Evolutionary conservation across 805 yeast genomes (phyloP).

Genomic region (Wickerhamomyces bisporus): DNA sequence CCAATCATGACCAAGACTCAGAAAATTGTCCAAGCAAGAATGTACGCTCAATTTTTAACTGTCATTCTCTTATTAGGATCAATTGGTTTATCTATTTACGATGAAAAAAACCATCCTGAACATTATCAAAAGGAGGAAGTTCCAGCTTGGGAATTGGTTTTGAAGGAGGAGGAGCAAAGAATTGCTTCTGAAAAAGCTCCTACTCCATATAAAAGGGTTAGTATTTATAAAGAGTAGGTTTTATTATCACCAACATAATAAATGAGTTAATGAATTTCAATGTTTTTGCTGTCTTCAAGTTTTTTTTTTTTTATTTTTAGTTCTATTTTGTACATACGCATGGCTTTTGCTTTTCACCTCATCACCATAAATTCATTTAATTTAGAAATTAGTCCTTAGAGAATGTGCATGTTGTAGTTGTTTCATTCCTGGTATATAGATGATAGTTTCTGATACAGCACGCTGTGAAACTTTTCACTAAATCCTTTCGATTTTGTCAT

Average conservation of each 20-base stretch:
- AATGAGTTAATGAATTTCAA: no score
- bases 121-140: slow-evolving; percentile 29
- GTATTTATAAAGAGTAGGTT: slow-evolving; percentile 26
- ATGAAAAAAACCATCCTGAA: slow-evolving; percentile 47
- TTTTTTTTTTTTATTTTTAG: no score
- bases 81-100: slow-evolving; percentile 60
- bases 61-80: slow-evolving; percentile 67
- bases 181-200: slow-evolving; percentile 15
- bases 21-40: slow-evolving; percentile 83
- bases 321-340: no score
- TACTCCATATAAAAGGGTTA: slow-evolving; percentile 30
- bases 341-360: no score
- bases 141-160: slow-evolving; percentile 44
- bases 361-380: no score
- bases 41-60: slow-evolving; percentile 83
- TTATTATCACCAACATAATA: no score
- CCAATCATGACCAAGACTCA: slow-evolving; percentile 70
- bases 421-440: neutral
- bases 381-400: no score
- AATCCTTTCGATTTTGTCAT: slow-evolving; percentile 11
- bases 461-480: slow-evolving; percentile 6
- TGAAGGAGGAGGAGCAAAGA: slow-evolving; percentile 38
- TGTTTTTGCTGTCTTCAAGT: no score
- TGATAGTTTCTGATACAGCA: slow-evolving; percentile 5
- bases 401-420: no score